These are phyloP conservation scores for Penicillium riverlandense DNA, from an alignment of 495 filamentous ascomycete species.

Conservation along the genomic window DNA sequence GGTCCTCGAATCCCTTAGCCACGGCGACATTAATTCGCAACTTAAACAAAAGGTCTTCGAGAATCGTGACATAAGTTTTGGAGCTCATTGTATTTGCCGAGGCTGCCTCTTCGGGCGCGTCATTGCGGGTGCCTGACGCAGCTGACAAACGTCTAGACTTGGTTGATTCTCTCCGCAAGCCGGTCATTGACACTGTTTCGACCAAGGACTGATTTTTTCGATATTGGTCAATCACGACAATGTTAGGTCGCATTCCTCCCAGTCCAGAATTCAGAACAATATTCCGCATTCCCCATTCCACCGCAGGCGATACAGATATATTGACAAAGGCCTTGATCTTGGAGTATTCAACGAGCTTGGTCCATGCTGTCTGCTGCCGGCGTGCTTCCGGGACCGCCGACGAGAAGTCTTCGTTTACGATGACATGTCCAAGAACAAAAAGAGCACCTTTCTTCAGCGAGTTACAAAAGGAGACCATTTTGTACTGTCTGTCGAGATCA, in stretches of 20 bases:
- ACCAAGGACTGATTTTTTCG: conserved; percentile 47
- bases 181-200: conserved; percentile 28
- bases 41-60: conserved; percentile 73
- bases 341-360: conserved; percentile 79
- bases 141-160: conserved; percentile 19
- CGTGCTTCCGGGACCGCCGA: conserved; percentile 73
- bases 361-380: conserved; percentile 73
- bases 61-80: conserved; percentile 69
- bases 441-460: conserved; percentile 81
- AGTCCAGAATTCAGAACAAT: conserved; percentile 74
- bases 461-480: conserved; percentile 86
- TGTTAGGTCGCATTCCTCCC: conserved; percentile 88
- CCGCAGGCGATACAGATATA: conserved; percentile 68
- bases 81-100: conserved; percentile 54
- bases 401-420: conserved; percentile 77
- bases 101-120: conserved; percentile 33
- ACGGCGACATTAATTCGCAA: conserved; percentile 81
- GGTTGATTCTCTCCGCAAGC: conserved; percentile 16
- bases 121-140: conserved; percentile 2
- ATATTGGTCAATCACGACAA: conserved; percentile 71
- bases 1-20: conserved; percentile 70
- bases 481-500: conserved; percentile 67
- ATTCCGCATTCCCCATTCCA: conserved; percentile 84
- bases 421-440: conserved; percentile 81
- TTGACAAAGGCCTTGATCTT: conserved; percentile 88